Evolutionary conservation across 495 filamentous ascomycete species (phyloP).

Genomic region (Annulohypoxylon nitens): DNA sequence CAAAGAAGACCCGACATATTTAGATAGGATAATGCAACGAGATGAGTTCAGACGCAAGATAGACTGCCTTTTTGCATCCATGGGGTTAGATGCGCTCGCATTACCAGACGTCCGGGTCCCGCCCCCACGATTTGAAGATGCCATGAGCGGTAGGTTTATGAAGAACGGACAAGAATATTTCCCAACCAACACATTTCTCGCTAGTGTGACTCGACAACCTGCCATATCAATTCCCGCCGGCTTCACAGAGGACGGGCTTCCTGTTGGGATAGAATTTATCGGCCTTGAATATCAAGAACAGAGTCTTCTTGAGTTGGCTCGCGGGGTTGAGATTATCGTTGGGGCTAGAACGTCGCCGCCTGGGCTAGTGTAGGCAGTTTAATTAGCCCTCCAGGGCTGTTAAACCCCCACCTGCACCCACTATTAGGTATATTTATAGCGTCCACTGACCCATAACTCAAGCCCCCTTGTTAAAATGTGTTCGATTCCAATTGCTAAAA

Average conservation of each 20-base stretch:
- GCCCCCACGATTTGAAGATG: constrained; percentile 45
- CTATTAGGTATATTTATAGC: too few species aligned
- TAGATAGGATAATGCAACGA: constrained; percentile 34
- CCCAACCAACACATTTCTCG: constrained; percentile 49
- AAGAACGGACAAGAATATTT: constrained; percentile 36
- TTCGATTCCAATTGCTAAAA: too few species aligned
- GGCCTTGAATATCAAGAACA: constrained; percentile 47
- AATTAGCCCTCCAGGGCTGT: too few species aligned
- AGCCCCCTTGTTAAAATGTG: too few species aligned
- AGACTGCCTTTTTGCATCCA: constrained; percentile 42
- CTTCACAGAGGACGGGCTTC: constrained; percentile 45
- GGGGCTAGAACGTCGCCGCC: constrained; percentile 24
- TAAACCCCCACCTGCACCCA: too few species aligned
- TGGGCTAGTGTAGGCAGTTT: constrained; percentile 1
- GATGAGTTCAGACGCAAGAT: constrained; percentile 48
- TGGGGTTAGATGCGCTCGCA: constrained; percentile 47
- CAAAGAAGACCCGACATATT: constrained; percentile 43
- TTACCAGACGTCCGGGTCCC: constrained; percentile 47
- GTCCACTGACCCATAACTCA: too few species aligned
- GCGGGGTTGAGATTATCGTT: constrained; percentile 37
- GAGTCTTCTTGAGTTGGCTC: constrained; percentile 46
- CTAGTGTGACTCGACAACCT: constrained; percentile 40
- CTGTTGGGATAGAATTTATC: constrained; percentile 48
- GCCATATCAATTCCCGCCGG: constrained; percentile 50
- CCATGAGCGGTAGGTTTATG: constrained; percentile 35